A percentile compares a stretch with the other conserved stretches of the same genome.
These are phyloP conservation scores for Salix purpurea DNA, from an alignment of 345 rosid species.

Conservation along the genomic window DNA sequence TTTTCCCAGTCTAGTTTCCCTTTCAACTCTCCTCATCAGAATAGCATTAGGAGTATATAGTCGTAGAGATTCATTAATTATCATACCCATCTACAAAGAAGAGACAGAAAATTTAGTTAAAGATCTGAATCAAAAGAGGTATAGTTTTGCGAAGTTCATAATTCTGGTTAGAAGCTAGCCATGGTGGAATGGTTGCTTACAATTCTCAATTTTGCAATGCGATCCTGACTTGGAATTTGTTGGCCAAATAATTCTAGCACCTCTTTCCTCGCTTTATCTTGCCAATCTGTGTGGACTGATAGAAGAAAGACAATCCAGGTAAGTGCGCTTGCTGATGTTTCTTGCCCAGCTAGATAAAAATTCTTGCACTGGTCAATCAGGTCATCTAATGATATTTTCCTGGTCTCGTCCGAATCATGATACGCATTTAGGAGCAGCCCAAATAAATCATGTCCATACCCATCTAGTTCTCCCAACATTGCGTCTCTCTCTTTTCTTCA, in stretches of 20 bases:
- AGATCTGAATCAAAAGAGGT: not conserved
- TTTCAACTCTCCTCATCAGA: constrained; percentile 14
- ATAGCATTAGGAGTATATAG: constrained; percentile 33
- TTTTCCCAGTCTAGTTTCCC: constrained; percentile 28
- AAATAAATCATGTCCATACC: constrained; percentile 26
- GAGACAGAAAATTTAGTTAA: not conserved
- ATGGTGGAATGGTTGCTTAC: constrained; percentile 20
- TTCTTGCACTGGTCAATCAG: constrained; percentile 40
- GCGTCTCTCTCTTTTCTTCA: constrained; percentile 25
- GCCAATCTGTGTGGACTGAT: constrained; percentile 41
- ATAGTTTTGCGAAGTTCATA: not conserved
- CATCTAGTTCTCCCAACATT: not conserved
- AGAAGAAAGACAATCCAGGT: constrained; percentile 30
- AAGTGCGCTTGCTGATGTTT: constrained; percentile 19
- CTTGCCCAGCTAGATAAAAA: constrained; percentile 35
- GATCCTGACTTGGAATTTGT: constrained; percentile 26
- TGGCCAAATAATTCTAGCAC: constrained; percentile 28
- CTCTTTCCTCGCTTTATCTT: constrained; percentile 41
- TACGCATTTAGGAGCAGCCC: constrained; percentile 25
- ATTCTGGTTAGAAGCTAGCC: not conserved
- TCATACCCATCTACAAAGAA: constrained; percentile 25
- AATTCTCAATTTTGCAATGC: constrained; percentile 31
- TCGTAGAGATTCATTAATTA: constrained; percentile 37
- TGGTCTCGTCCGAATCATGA: constrained; percentile 18
- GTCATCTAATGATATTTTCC: constrained; percentile 29